These are phyloP conservation scores for Colletotrichum chrysophilum DNA, from an alignment of 2,329 filamentous ascomycete species.

Conservation along the genomic window DNA sequence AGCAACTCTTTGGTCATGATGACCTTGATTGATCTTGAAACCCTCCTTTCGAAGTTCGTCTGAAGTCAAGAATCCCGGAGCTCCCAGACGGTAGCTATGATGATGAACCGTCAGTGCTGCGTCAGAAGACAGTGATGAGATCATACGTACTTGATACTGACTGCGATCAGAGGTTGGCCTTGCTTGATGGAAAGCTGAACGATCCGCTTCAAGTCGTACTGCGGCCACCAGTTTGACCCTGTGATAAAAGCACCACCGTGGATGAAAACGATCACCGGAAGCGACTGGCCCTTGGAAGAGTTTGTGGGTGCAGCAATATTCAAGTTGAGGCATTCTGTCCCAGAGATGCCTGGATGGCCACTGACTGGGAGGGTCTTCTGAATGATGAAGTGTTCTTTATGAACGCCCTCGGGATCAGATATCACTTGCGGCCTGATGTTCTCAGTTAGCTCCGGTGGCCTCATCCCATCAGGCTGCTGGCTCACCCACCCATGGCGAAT, in stretches of 20 bases:
- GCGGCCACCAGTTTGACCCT: slow-evolving; percentile 57
- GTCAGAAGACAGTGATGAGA: not conserved
- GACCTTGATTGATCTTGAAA: slow-evolving; percentile 47
- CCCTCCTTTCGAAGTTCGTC: slow-evolving; percentile 49
- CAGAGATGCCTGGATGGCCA: slow-evolving; percentile 43
- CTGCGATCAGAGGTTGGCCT: slow-evolving; percentile 49
- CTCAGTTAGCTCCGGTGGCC: not conserved
- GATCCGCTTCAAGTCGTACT: slow-evolving; percentile 50
- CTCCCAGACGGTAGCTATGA: slow-evolving; percentile 49
- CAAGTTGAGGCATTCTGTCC: slow-evolving; percentile 54
- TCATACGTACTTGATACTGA: slow-evolving; percentile 46
- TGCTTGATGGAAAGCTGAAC: slow-evolving; percentile 48
- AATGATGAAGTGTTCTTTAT: slow-evolving; percentile 52
- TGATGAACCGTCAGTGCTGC: not conserved
- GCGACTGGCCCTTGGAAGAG: slow-evolving; percentile 27
- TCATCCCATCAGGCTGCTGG: not conserved
- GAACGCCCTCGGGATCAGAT: slow-evolving; percentile 41
- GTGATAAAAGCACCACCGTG: slow-evolving; percentile 56
- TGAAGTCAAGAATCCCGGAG: slow-evolving; percentile 52
- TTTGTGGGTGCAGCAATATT: slow-evolving; percentile 51
- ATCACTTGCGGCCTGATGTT: slow-evolving; percentile 38
- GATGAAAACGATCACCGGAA: slow-evolving; percentile 58
- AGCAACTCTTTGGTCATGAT: slow-evolving; percentile 41
- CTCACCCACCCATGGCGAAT: slow-evolving; percentile 37
- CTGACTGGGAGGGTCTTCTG: slow-evolving; percentile 49